Evolutionary conservation across 768 basidiomycete species (phyloP), one percentile per base, ranked within the genome.

Genomic region (Termitomyces sp.): DNA sequence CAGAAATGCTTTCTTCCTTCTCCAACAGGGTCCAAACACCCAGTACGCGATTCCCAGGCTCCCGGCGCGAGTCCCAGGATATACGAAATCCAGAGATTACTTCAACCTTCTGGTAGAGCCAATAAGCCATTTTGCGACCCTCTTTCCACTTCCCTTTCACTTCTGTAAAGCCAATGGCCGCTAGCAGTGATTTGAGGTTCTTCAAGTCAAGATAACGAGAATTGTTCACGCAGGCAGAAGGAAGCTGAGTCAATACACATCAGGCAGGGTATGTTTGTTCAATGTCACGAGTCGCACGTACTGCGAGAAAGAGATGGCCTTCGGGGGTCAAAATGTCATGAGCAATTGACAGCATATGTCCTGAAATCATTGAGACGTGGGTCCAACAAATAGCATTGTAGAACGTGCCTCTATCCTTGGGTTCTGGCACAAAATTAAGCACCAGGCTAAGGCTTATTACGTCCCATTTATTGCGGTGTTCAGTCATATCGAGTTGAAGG

Each of bases 111-210:
- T 72, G 79, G 68, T 83, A 94, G 9, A 97, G 75, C 85, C 88
- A 91, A 69, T 96, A 97, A 3, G 79, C 87, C 82, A 96, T 94
- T 72, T 92, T 96, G 5, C 93, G 88, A 14, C 83, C 83, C 24
- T 71, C 67, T 65, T 79, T 85, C 85, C 87, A 90, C 60, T 80
- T 78, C 45, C 77, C 78, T 55, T 81, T 78, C 22, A 88, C 67
- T 65, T 85, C 74, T 0, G 62, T 66, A 66, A 94, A 95, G 0
- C 91, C 91, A 6, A 93, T 67, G 6, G 72, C 65, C 0, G 66
- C 56, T 87, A 93, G 86, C 43, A 93, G 72, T 3, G 68, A 68
- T 24, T 71, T 71, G 7, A 95, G 77, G 45, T 80, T 81, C 20
- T 82, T 79, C 18, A 82, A 76, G 10, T 86, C 82, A 61, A 92